A percentile compares a stretch with the other conserved stretches of the same genome.
These are phyloP conservation scores for Coemansia sp. DNA, from an alignment of 192 early-diverging fungal species.

Conservation along the genomic window DNA sequence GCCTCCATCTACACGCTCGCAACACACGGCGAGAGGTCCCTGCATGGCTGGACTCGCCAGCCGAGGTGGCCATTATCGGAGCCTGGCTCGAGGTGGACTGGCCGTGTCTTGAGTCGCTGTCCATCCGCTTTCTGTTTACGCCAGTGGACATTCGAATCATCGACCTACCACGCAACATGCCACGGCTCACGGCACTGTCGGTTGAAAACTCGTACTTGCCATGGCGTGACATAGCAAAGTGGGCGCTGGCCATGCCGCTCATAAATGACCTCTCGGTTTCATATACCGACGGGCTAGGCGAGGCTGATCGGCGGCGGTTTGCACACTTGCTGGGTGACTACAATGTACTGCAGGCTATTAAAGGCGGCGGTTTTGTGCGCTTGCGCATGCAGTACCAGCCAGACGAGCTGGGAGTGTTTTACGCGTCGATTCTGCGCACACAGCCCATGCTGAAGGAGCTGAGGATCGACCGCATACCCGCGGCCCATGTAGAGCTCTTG, in stretches of 20 bases:
- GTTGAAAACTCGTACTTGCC: constrained; percentile 56
- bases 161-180: constrained; percentile 47
- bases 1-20: constrained; percentile 41
- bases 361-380: constrained; percentile 32
- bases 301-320: constrained; percentile 41
- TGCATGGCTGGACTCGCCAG: constrained; percentile 50
- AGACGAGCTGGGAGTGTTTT: constrained; percentile 54
- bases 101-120: constrained; percentile 42
- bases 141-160: constrained; percentile 50
- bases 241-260: constrained; percentile 33
- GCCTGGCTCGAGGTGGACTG: constrained; percentile 52
- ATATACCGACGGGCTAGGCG: constrained; percentile 41
- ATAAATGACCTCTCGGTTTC: constrained; percentile 46
- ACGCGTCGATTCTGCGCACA: constrained; percentile 48
- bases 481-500: constrained; percentile 37
- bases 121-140: constrained; percentile 48
- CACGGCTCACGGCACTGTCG: constrained; percentile 14
- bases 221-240: constrained; percentile 53
- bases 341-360: constrained; percentile 46
- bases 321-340: constrained; percentile 50
- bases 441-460: constrained; percentile 47
- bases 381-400: constrained; percentile 54
- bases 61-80: constrained; percentile 49
- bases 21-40: constrained; percentile 42
- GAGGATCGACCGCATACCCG: constrained; percentile 49